A percentile compares a stretch with the other conserved stretches of the same genome.
phyloP scores from a whole-genome alignment of 78 protist species.

The Carpediemonas membranifera region DNA sequence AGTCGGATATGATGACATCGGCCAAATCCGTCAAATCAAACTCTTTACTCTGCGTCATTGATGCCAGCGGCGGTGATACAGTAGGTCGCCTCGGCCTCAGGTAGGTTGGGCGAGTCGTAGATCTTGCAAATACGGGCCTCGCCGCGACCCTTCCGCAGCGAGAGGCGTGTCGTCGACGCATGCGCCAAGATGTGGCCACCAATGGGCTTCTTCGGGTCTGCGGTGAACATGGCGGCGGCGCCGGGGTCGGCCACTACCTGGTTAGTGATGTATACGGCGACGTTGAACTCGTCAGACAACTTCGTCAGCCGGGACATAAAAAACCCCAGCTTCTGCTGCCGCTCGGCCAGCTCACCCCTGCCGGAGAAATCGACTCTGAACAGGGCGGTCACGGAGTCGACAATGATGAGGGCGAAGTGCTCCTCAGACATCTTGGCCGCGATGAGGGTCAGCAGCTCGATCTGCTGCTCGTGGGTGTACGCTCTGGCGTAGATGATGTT shows the following conservation, averaged over 20 bases:
- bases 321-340: constrained; percentile 89
- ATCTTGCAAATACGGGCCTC: constrained; percentile 20
- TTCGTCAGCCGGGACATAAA: constrained; percentile 78
- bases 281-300: constrained; percentile 81
- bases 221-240: constrained; percentile 37
- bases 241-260: constrained; percentile 87
- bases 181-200: constrained; percentile 97
- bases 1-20: too few relatives aligned
- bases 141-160: constrained; percentile 22
- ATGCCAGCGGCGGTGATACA: constrained; percentile 23
- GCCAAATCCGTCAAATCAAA: not conserved
- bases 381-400: constrained; percentile 90
- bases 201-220: constrained; percentile 29
- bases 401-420: constrained; percentile 73
- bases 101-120: constrained; percentile 19
- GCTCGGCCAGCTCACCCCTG: constrained; percentile 85
- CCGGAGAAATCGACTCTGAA: constrained; percentile 70
- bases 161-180: constrained; percentile 86
- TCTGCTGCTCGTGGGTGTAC: constrained; percentile 91
- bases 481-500: constrained; percentile 81
- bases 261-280: constrained; percentile 94
- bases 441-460: constrained; percentile 45
- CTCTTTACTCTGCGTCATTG: not conserved
- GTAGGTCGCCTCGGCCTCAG: constrained; percentile 31
- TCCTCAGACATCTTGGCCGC: constrained; percentile 92